These are phyloP conservation scores for Strobilomyces echinocephalus DNA, from an alignment of 768 basidiomycete species.

Conservation along the genomic window DNA sequence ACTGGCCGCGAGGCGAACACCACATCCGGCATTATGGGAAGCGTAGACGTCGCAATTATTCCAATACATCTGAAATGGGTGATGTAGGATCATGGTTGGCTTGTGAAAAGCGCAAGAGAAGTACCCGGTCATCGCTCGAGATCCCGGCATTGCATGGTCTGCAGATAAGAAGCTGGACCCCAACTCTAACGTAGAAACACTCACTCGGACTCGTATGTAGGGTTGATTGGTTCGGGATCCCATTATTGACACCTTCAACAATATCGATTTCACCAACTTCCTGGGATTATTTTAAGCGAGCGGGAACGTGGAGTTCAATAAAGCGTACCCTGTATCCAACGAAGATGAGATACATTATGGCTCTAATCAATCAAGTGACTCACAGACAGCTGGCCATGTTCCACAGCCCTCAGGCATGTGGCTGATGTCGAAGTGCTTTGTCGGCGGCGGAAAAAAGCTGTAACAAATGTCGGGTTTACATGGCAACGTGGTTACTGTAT, in stretches of 20 bases:
- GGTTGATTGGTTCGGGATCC: conserved; percentile 27
- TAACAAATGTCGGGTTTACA: conserved; percentile 15
- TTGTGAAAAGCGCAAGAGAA: background rate
- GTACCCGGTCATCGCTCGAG: conserved; percentile 32
- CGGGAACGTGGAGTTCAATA: background rate
- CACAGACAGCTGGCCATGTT: conserved; percentile 36
- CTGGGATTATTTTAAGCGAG: conserved; percentile 10
- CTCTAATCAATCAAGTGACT: conserved; percentile 4
- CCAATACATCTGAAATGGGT: conserved; percentile 10
- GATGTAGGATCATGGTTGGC: background rate
- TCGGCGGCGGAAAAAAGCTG: background rate
- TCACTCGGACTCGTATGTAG: conserved; percentile 26
- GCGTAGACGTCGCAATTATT: conserved; percentile 24
- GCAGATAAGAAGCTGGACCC: background rate
- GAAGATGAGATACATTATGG: background rate
- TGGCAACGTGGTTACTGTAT: conserved; percentile 32
- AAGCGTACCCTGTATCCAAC: conserved; percentile 22
- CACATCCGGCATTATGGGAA: conserved; percentile 30
- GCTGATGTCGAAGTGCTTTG: conserved; percentile 28
- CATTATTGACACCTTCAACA: conserved; percentile 31
- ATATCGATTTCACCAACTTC: conserved; percentile 32
- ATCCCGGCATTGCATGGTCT: conserved; percentile 31
- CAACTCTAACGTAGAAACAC: background rate
- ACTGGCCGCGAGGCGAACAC: conserved; percentile 21
- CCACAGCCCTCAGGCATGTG: conserved; percentile 39